Conservation (phyloP, 257 asterid species). For the Catharanthus roseus region DNA sequence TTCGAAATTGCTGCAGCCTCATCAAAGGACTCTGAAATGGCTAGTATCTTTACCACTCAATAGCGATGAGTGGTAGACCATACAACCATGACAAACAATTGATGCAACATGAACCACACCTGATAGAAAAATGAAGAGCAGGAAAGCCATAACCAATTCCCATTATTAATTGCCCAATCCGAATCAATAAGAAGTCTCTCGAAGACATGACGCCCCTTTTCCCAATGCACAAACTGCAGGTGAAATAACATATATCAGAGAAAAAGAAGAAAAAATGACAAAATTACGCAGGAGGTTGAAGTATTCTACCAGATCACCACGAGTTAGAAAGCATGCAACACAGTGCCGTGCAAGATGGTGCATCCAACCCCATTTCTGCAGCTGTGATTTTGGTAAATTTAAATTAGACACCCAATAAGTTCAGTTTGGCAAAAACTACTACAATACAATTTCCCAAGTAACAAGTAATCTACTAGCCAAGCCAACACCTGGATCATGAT, state of each 20-base stretch:
- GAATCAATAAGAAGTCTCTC: slow-evolving; percentile 92
- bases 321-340: slow-evolving; percentile 94
- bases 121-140: slow-evolving; percentile 97
- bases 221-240: slow-evolving; percentile 82
- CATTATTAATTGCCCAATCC: slow-evolving; percentile 95
- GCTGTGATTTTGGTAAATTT: slow-evolving; percentile 35
- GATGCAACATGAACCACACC: slow-evolving; percentile 31
- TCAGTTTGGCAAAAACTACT: neutral
- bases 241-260: slow-evolving; percentile 18
- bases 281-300: neutral
- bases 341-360: slow-evolving; percentile 97
- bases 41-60: neutral
- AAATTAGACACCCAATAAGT: neutral
- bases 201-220: slow-evolving; percentile 91
- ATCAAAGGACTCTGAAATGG: neutral
- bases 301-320: slow-evolving; percentile 81
- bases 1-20: neutral
- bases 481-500: slow-evolving; percentile 83
- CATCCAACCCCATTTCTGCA: slow-evolving; percentile 94
- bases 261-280: slow-evolving; percentile 10
- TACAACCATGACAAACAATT: slow-evolving; percentile 6
- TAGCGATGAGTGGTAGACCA: neutral
- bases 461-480: slow-evolving; percentile 12
- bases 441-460: neutral
- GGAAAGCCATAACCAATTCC: slow-evolving; percentile 95